Evolutionary conservation across 352 stramenopile genomes (phyloP).

Genomic region (Phytophthora nicotianae): DNA sequence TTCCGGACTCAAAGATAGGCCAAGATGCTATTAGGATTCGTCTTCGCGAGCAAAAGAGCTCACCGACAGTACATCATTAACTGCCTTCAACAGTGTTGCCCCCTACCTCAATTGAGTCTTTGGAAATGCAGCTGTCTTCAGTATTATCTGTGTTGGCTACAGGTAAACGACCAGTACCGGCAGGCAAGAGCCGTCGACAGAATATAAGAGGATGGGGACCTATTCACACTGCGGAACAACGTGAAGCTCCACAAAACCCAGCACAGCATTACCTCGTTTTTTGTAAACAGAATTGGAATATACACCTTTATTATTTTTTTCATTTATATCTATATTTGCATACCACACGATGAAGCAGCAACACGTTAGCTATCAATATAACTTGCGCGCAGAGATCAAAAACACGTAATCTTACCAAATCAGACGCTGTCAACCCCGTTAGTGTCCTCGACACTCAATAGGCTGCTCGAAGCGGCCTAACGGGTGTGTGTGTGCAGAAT

Average conservation of each 20-base stretch:
- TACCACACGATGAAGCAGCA: background rate
- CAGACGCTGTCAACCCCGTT: no score
- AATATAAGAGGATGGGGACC: background rate
- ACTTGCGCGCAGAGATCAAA: background rate
- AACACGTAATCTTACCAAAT: background rate
- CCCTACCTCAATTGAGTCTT: background rate
- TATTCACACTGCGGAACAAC: background rate
- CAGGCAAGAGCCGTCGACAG: background rate
- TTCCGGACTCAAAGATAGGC: background rate
- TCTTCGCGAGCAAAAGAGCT: background rate
- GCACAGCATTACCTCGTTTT: background rate
- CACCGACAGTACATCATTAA: background rate
- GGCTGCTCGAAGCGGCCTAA: background rate
- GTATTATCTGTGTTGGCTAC: background rate
- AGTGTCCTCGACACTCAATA: no score
- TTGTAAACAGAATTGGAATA: background rate
- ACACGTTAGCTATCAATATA: background rate
- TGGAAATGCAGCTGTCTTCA: background rate
- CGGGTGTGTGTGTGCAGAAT: background rate
- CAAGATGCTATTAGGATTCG: background rate
- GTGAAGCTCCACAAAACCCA: background rate
- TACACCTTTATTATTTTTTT: background rate
- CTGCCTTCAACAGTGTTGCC: background rate
- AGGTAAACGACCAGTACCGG: background rate
- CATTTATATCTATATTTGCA: background rate